Percentiles rank a stretch among this genome's conserved stretches.
Conservation (phyloP, 2,329 filamentous ascomycete genomes). For the Colletotrichum scovillei region DNA sequence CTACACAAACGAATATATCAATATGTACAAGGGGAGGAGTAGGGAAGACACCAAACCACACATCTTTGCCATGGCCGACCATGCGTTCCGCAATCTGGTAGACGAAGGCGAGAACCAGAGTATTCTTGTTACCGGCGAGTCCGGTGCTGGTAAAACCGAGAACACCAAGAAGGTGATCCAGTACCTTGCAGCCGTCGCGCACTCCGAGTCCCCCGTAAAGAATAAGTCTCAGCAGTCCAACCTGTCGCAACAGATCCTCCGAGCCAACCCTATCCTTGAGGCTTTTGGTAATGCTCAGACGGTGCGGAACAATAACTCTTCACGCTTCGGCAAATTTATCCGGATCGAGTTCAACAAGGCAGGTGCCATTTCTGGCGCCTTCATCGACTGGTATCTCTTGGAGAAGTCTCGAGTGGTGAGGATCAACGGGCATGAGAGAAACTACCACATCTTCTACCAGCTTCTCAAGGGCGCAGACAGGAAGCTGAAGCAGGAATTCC, state of each 20-base stretch:
- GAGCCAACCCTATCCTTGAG: constrained; percentile 97
- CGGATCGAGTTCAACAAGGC: constrained; percentile 91
- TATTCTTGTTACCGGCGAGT: constrained; percentile 97
- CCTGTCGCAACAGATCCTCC: constrained; percentile 93
- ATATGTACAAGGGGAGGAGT: constrained; percentile 94
- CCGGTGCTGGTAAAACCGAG: constrained; percentile 97
- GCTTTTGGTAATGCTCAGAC: constrained; percentile 98
- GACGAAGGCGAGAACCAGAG: constrained; percentile 97
- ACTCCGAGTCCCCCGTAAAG: constrained; percentile 78
- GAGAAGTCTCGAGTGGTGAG: constrained; percentile 98
- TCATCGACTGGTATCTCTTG: constrained; percentile 97
- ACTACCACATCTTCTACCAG: constrained; percentile 98
- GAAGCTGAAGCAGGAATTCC: constrained; percentile 78
- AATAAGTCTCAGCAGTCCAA: constrained; percentile 77
- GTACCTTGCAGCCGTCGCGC: constrained; percentile 94
- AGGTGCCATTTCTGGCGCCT: constrained; percentile 93
- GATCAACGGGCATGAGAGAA: constrained; percentile 88
- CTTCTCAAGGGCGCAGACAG: constrained; percentile 85
- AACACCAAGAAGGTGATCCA: constrained; percentile 99
- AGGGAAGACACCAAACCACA: constrained; percentile 96
- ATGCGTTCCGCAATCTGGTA: constrained; percentile 94
- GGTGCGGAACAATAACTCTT: constrained; percentile 98
- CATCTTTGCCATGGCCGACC: constrained; percentile 97
- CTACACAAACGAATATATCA: constrained; percentile 96
- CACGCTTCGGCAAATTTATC: constrained; percentile 98